Evolutionary conservation across 768 basidiomycete species (phyloP).

Genomic region (Hygrocybe punicea): DNA sequence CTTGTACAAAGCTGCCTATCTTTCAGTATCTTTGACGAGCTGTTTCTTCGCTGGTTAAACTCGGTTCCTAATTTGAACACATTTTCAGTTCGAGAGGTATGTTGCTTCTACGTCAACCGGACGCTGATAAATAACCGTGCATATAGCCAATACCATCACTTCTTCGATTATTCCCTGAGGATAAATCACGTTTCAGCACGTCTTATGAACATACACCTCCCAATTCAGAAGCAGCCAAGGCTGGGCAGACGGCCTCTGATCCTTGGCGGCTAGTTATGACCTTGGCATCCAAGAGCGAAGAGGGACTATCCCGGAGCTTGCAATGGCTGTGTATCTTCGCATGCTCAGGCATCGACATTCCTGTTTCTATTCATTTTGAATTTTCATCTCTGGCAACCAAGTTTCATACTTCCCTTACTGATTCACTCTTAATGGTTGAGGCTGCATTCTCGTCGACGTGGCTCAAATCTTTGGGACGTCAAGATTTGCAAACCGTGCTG

Average conservation of each 20-base stretch:
- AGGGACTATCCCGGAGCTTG: slow-evolving; percentile 47
- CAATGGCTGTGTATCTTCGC: slow-evolving; percentile 61
- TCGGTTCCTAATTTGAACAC: slow-evolving; percentile 35
- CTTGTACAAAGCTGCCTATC: slow-evolving; percentile 51
- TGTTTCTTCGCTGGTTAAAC: slow-evolving; percentile 61
- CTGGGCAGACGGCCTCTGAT: slow-evolving; percentile 34
- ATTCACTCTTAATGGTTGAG: slow-evolving; percentile 51
- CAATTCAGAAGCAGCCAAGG: slow-evolving; percentile 25
- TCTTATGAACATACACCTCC: slow-evolving; percentile 31
- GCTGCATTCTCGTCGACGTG: slow-evolving; percentile 56
- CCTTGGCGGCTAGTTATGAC: slow-evolving; percentile 53
- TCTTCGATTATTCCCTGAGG: slow-evolving; percentile 55
- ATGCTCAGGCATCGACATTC: slow-evolving; percentile 62
- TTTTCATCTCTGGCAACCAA: slow-evolving; percentile 42
- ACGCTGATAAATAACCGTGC: background rate
- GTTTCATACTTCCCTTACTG: slow-evolving; percentile 40
- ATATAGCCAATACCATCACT: slow-evolving; percentile 51
- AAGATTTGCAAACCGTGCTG: slow-evolving; percentile 53
- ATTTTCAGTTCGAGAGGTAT: slow-evolving; percentile 38
- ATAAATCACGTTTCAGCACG: slow-evolving; percentile 44
- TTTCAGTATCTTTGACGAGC: slow-evolving; percentile 55
- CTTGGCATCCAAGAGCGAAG: slow-evolving; percentile 39
- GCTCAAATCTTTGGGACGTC: slow-evolving; percentile 56
- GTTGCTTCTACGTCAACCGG: background rate
- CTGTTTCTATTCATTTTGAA: slow-evolving; percentile 47